These are phyloP conservation scores for Neurospora sp. DNA, from an alignment of 495 filamentous ascomycete genomes.

Conservation along the genomic window DNA sequence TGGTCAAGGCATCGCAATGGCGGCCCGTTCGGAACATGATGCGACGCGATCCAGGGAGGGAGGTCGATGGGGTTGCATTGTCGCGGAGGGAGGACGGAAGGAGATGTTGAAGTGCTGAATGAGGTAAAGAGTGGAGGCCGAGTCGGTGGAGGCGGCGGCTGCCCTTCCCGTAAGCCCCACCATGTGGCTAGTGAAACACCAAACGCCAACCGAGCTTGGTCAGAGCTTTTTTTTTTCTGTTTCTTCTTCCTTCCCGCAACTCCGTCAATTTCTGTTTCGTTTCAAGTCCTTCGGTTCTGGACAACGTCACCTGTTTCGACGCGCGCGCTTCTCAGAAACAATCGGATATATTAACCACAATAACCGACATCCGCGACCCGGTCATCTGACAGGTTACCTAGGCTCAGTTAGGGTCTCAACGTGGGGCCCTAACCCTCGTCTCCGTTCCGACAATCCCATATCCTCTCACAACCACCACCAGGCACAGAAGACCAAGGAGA, in stretches of 20 bases:
- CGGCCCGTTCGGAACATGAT: conserved; percentile 11
- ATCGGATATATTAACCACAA: neutral
- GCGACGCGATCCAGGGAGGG: conserved; percentile 2
- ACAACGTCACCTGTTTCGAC: neutral
- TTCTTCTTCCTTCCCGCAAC: neutral
- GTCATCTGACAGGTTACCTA: neutral
- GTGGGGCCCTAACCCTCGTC: neutral
- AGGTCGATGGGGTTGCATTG: conserved; percentile 15
- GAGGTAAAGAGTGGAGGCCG: neutral
- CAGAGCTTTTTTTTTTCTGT: neutral
- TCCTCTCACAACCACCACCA: neutral
- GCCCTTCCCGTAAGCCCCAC: neutral
- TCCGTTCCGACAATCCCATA: too few relatives aligned
- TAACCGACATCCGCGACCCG: neutral
- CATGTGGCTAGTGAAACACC: neutral
- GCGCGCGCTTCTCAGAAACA: neutral
- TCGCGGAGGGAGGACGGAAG: conserved; percentile 20
- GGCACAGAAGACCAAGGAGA: neutral
- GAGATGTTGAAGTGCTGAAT: neutral
- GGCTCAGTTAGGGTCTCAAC: too few relatives aligned
- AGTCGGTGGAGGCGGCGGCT: neutral
- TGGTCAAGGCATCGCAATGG: conserved; percentile 7
- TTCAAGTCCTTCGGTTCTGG: neutral
- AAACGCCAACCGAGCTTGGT: neutral
- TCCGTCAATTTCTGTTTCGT: neutral